phyloP scores from a whole-genome alignment of 2,329 filamentous ascomycete species.

The Alternaria burnsii region DNA sequence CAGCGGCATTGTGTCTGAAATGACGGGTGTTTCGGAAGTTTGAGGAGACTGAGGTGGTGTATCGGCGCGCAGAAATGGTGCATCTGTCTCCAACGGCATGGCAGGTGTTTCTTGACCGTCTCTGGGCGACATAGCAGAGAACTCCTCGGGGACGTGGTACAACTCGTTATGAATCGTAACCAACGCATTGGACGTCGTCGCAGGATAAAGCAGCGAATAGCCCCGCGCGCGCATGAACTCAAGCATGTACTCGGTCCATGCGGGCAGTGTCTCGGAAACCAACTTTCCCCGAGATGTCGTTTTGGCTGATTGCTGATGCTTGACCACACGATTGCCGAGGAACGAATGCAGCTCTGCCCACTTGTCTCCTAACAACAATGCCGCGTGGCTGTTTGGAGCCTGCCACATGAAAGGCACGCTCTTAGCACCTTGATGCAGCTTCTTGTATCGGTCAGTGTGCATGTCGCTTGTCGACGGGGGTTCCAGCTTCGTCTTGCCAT shows the following conservation, averaged over 20 bases:
- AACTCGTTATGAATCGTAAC: conserved; percentile 82
- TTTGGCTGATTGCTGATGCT: conserved; percentile 36
- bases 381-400: conserved; percentile 81
- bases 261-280: conserved; percentile 73
- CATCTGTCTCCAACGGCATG: conserved; percentile 22
- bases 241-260: conserved; percentile 81
- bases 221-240: conserved; percentile 78
- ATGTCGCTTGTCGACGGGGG: conserved; percentile 55
- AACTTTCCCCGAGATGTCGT: conserved; percentile 42
- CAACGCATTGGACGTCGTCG: conserved; percentile 62
- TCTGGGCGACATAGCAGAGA: conserved; percentile 22
- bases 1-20: conserved; percentile 59
- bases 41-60: conserved; percentile 20
- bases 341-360: conserved; percentile 89
- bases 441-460: conserved; percentile 45
- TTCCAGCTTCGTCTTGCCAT: conserved; percentile 66
- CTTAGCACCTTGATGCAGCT: conserved; percentile 38
- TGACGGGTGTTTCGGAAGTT: conserved; percentile 54
- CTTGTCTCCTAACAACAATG: conserved; percentile 82
- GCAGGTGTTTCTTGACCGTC: conserved; percentile 7
- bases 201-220: conserved; percentile 83
- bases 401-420: conserved; percentile 80
- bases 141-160: conserved; percentile 75
- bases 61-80: conserved; percentile 55
- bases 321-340: conserved; percentile 68